These are phyloP conservation scores for Alternaria postmessia DNA, from an alignment of 2,329 filamentous ascomycete species.

Conservation along the genomic window DNA sequence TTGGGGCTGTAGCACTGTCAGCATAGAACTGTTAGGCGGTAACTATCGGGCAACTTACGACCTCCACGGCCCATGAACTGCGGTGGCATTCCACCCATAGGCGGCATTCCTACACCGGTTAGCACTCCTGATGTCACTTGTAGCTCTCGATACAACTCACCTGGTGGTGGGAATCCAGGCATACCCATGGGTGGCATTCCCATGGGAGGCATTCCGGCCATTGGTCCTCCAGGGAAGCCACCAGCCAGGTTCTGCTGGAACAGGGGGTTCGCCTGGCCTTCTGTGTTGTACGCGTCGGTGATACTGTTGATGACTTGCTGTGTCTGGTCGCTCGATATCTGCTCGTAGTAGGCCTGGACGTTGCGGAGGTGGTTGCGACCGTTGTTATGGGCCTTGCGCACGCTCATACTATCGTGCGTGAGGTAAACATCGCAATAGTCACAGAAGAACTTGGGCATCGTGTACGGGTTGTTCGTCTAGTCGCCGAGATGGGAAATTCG, in stretches of 20 bases:
- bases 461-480: background rate
- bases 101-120: conserved; percentile 37
- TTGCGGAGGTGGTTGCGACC: conserved; percentile 97
- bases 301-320: conserved; percentile 99
- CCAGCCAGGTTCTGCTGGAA: conserved; percentile 62
- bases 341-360: conserved; percentile 98
- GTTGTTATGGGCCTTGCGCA: conserved; percentile 97
- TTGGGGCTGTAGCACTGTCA: conserved; percentile 26
- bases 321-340: conserved; percentile 98
- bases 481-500: background rate
- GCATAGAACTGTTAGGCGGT: background rate
- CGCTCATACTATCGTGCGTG: conserved; percentile 99
- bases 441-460: conserved; percentile 55
- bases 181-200: conserved; percentile 34
- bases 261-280: conserved; percentile 92
- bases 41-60: conserved; percentile 34
- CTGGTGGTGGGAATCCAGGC: conserved; percentile 33
- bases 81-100: conserved; percentile 45
- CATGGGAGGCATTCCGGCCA: conserved; percentile 30
- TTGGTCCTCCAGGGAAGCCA: conserved; percentile 52
- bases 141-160: conserved; percentile 3
- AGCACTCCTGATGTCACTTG: conserved; percentile 9
- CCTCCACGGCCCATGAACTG: conserved; percentile 54
- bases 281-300: conserved; percentile 92
- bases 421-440: conserved; percentile 99